A percentile compares a stretch with the other conserved stretches of the same genome.
Conservation (phyloP, 2,329 filamentous ascomycete species). For the Botryotinia calthae region DNA sequence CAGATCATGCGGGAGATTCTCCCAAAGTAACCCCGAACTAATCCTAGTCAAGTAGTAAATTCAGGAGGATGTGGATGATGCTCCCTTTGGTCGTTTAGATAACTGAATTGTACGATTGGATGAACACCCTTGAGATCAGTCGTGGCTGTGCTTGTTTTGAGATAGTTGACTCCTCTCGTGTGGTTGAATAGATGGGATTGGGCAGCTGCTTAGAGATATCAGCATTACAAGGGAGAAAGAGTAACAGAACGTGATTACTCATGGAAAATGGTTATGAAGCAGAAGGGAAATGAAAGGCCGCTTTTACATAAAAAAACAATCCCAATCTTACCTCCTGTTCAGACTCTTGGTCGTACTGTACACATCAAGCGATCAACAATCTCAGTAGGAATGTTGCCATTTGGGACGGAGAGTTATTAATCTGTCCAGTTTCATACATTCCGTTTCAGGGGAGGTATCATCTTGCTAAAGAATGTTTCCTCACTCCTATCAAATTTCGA, state of each 20-base stretch:
- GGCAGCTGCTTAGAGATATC: not conserved
- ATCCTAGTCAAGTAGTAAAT: conserved; percentile 14
- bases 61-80: not conserved
- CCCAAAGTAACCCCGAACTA: conserved; percentile 6
- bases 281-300: not conserved
- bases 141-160: conserved; percentile 20
- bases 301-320: conserved; percentile 7
- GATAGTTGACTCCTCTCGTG: conserved; percentile 3
- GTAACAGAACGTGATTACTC: not conserved
- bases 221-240: not conserved
- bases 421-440: not conserved
- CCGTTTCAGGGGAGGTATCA: not conserved
- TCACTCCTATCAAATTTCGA: not conserved
- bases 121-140: not conserved
- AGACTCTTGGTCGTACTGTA: not conserved
- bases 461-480: not conserved
- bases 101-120: not conserved
- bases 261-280: not conserved
- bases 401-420: not conserved
- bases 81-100: not conserved
- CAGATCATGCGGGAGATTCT: conserved; percentile 20
- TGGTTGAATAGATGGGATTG: conserved; percentile 1
- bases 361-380: not conserved
- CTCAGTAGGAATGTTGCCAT: not conserved
- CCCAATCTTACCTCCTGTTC: not conserved